Conservation (phyloP, 176 grass and related monocot genomes). For the Tillandsia fasciculata region DNA sequence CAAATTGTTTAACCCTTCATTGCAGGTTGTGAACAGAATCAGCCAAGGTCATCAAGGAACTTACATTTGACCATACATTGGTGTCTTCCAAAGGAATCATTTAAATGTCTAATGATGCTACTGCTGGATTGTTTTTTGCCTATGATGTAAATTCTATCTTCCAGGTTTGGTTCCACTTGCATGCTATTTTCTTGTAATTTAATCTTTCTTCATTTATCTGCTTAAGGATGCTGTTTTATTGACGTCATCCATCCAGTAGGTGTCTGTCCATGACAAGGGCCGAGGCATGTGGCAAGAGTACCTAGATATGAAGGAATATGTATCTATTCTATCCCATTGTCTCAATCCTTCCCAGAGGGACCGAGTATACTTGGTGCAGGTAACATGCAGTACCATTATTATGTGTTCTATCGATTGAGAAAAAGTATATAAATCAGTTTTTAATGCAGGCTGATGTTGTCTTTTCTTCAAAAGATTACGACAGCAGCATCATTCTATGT, state of each 20-base stretch:
- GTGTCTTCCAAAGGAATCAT: conserved; percentile 81
- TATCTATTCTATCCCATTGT: no score
- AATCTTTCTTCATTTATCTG: not conserved
- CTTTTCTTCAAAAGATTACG: conserved; percentile 73
- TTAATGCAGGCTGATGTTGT: conserved; percentile 76
- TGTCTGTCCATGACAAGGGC: no score
- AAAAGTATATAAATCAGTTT: conserved; percentile 1
- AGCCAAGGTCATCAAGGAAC: conserved; percentile 79
- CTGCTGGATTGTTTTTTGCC: conserved; percentile 79
- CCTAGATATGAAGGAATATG: no score
- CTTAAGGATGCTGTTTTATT: not conserved
- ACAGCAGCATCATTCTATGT: conserved; percentile 89
- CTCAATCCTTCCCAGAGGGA: no score
- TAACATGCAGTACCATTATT: no score
- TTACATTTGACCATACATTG: conserved; percentile 55
- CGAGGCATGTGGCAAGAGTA: no score
- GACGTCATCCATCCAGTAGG: conserved; percentile 20
- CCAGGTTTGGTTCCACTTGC: conserved; percentile 41
- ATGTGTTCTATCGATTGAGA: no score
- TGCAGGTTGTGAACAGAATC: conserved; percentile 92
- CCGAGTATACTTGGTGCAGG: no score
- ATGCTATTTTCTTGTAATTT: not conserved
- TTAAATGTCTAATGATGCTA: conserved; percentile 80
- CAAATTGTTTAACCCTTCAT: not conserved
- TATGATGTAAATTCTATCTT: conserved; percentile 94